These are phyloP conservation scores for Prunus yedoensis DNA, from an alignment of 331 rosid species.

Conservation along the genomic window DNA sequence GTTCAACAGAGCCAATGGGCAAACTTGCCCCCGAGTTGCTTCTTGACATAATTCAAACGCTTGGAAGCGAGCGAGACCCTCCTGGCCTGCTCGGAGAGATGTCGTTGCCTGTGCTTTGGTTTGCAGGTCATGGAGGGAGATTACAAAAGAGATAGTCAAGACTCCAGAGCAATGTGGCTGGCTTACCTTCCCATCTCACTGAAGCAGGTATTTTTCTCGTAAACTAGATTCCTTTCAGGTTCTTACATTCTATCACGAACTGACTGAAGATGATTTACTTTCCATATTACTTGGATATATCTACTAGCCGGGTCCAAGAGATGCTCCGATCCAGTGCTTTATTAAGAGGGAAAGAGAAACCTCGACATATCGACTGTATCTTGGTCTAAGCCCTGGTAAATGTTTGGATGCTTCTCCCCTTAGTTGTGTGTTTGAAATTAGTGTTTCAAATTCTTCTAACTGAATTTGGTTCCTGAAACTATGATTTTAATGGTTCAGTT, in stretches of 20 bases:
- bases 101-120: constrained; percentile 87
- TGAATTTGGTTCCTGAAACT: background rate
- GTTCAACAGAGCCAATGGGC: constrained; percentile 65
- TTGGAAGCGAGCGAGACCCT: constrained; percentile 68
- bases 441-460: background rate
- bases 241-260: background rate
- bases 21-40: constrained; percentile 81
- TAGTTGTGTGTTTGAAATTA: background rate
- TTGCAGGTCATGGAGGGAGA: constrained; percentile 78
- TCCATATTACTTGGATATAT: background rate
- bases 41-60: constrained; percentile 74
- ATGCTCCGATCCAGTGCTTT: constrained; percentile 79
- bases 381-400: constrained; percentile 87
- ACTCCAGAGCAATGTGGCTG: constrained; percentile 84
- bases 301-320: constrained; percentile 82
- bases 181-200: constrained; percentile 87
- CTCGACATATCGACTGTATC: constrained; percentile 73
- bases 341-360: constrained; percentile 79
- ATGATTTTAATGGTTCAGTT: background rate
- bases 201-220: constrained; percentile 62
- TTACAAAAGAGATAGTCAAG: constrained; percentile 68
- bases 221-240: background rate
- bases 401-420: constrained; percentile 13
- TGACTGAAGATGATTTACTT: background rate
- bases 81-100: constrained; percentile 83